phyloP scores from a whole-genome alignment of 352 stramenopile genomes.

The Plasmopara muralis region DNA sequence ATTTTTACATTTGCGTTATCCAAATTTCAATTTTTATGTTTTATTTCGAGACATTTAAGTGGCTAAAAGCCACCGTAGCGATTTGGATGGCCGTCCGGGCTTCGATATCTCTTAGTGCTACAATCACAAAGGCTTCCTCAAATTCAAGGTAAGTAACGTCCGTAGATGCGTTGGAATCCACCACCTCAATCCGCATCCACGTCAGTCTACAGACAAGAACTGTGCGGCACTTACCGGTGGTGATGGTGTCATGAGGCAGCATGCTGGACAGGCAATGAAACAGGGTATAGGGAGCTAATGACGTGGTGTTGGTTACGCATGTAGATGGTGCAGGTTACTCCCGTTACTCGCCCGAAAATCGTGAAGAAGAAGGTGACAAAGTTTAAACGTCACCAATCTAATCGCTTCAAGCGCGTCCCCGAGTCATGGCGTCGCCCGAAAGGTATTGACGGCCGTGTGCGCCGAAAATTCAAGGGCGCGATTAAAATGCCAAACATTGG shows the following conservation, averaged over 20 bases:
- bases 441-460: constrained; percentile 99
- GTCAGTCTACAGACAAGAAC: too few species aligned
- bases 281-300: constrained; percentile 7
- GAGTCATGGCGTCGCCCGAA: constrained; percentile 97
- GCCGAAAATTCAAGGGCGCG: constrained; percentile 98
- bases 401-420: constrained; percentile 97
- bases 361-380: constrained; percentile 99
- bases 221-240: too few species aligned
- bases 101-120: constrained; percentile 47
- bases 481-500: constrained; percentile 98
- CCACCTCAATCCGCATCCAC: too few species aligned
- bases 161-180: too few species aligned
- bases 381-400: constrained; percentile 98
- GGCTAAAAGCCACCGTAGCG: constrained; percentile 15
- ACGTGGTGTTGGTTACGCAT: constrained; percentile 6
- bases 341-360: constrained; percentile 88
- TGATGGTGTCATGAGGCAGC: too few species aligned
- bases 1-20: constrained; percentile 6
- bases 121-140: constrained; percentile 85
- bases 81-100: constrained; percentile 55
- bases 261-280: constrained; percentile 4
- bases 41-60: constrained; percentile 14
- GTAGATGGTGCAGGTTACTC: constrained; percentile 89
- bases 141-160: constrained; percentile 57
- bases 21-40: constrained; percentile 12